Conservation (phyloP, 208 protist species). For the Leishmania lainsoni region DNA sequence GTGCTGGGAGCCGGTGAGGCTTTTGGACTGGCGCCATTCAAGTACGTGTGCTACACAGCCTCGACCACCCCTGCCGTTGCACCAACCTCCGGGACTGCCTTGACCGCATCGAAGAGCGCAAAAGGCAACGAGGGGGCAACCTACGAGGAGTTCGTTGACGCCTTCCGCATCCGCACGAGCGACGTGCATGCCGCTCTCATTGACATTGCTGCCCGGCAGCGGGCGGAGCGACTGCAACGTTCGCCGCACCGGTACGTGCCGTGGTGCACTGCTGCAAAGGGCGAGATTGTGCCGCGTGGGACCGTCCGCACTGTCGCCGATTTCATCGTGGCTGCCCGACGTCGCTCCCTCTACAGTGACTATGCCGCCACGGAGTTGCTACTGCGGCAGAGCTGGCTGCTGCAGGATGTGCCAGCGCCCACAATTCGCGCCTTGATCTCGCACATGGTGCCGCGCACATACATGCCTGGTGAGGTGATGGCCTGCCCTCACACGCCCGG, state of each 20-base stretch:
- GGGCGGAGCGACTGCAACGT: slow-evolving; percentile 14
- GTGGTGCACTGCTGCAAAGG: slow-evolving; percentile 27
- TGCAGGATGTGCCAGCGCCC: slow-evolving; percentile 78
- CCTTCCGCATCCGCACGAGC: slow-evolving; percentile 60
- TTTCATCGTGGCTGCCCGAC: slow-evolving; percentile 66
- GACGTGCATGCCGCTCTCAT: slow-evolving; percentile 75
- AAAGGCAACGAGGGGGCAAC: slow-evolving; percentile 9
- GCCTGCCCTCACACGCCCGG: slow-evolving; percentile 63
- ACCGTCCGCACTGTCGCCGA: slow-evolving; percentile 28
- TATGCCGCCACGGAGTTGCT: slow-evolving; percentile 77
- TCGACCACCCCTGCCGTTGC: slow-evolving; percentile 24
- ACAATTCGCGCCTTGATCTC: slow-evolving; percentile 79
- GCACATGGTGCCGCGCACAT: slow-evolving; percentile 63
- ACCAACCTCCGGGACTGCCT: neutral
- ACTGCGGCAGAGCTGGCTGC: slow-evolving; percentile 89
- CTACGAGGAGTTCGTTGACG: slow-evolving; percentile 43
- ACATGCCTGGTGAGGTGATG: slow-evolving; percentile 78
- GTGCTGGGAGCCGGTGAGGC: slow-evolving; percentile 75
- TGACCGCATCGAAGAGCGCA: neutral
- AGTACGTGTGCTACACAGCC: slow-evolving; percentile 58
- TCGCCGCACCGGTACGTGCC: slow-evolving; percentile 12
- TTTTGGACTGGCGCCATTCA: slow-evolving; percentile 65
- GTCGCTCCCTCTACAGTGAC: slow-evolving; percentile 52
- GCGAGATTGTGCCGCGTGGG: slow-evolving; percentile 20
- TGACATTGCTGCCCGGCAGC: slow-evolving; percentile 32